These are phyloP conservation scores for Lepiota venenata DNA, from an alignment of 768 basidiomycete species.

Conservation along the genomic window DNA sequence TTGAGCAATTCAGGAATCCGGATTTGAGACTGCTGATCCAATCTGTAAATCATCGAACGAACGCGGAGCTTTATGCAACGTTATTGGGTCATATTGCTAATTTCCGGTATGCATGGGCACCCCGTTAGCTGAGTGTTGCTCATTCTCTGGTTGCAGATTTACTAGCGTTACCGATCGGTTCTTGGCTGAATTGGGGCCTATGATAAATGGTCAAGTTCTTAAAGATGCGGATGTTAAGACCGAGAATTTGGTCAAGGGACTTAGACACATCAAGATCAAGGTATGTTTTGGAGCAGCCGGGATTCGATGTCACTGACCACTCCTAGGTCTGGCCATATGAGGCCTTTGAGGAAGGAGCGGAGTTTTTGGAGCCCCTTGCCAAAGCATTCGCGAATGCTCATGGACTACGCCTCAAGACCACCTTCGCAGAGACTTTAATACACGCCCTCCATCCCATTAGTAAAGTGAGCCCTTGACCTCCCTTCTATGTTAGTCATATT, in stretches of 20 bases:
- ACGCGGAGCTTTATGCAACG: conserved; percentile 79
- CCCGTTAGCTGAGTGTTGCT: background rate
- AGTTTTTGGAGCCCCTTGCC: conserved; percentile 83
- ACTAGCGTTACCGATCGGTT: conserved; percentile 93
- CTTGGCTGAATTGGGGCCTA: conserved; percentile 70
- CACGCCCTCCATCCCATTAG: conserved; percentile 82
- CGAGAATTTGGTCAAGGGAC: conserved; percentile 80
- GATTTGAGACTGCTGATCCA: conserved; percentile 62
- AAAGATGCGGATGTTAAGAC: conserved; percentile 82
- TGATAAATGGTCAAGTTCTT: conserved; percentile 69
- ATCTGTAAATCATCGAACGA: conserved; percentile 74
- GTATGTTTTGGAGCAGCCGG: conserved; percentile 29
- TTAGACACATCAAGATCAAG: conserved; percentile 82
- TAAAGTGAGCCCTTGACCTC: conserved; percentile 47
- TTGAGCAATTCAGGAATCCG: conserved; percentile 77
- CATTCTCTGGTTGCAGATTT: conserved; percentile 48
- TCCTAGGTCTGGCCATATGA: conserved; percentile 88
- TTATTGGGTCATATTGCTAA: conserved; percentile 83
- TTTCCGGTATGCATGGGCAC: conserved; percentile 53
- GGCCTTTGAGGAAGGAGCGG: conserved; percentile 89
- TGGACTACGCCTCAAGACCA: conserved; percentile 75
- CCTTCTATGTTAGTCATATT: background rate
- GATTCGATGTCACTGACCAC: background rate
- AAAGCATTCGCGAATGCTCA: conserved; percentile 83
- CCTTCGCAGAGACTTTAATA: conserved; percentile 81